Conservation (phyloP, 2,329 filamentous ascomycete species). For the Chaetomiaceae sp. region DNA sequence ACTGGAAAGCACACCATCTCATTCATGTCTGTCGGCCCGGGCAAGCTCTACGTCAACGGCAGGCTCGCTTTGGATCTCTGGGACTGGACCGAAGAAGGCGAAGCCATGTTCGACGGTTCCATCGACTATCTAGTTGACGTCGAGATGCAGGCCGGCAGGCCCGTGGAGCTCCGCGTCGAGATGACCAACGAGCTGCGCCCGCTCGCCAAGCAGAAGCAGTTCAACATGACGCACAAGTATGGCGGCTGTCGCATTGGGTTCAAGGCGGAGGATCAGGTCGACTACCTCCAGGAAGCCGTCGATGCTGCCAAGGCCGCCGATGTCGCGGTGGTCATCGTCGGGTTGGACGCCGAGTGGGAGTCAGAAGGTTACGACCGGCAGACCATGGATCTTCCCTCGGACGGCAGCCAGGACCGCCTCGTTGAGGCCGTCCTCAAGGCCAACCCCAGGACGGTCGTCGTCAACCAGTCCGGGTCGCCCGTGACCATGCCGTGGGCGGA, state of each 20-base stretch:
- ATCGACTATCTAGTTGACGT: constrained; percentile 59
- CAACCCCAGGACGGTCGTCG: constrained; percentile 63
- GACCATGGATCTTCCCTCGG: constrained; percentile 55
- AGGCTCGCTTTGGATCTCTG: constrained; percentile 59
- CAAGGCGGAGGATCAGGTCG: constrained; percentile 58
- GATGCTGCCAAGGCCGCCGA: constrained; percentile 58
- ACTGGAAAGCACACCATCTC: constrained; percentile 62
- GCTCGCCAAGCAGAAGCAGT: constrained; percentile 53
- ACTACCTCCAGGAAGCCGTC: constrained; percentile 62
- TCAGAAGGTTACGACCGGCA: constrained; percentile 67
- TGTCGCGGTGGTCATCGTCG: constrained; percentile 64
- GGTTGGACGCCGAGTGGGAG: constrained; percentile 70
- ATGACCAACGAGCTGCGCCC: constrained; percentile 64
- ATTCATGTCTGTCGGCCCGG: constrained; percentile 64
- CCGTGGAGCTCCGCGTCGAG: constrained; percentile 59
- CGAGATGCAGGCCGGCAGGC: constrained; percentile 54
- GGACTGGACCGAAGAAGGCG: constrained; percentile 65
- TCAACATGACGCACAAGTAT: constrained; percentile 59
- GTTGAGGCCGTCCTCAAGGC: constrained; percentile 58
- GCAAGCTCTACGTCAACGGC: constrained; percentile 56
- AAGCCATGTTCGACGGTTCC: constrained; percentile 68
- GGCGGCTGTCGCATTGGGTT: constrained; percentile 69
- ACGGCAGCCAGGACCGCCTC: constrained; percentile 57
- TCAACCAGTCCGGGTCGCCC: constrained; percentile 66
- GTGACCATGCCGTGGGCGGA: constrained; percentile 67